These are phyloP conservation scores for Saposhnikovia divaricata DNA, from an alignment of 129 eudicot genomes.

Conservation along the genomic window DNA sequence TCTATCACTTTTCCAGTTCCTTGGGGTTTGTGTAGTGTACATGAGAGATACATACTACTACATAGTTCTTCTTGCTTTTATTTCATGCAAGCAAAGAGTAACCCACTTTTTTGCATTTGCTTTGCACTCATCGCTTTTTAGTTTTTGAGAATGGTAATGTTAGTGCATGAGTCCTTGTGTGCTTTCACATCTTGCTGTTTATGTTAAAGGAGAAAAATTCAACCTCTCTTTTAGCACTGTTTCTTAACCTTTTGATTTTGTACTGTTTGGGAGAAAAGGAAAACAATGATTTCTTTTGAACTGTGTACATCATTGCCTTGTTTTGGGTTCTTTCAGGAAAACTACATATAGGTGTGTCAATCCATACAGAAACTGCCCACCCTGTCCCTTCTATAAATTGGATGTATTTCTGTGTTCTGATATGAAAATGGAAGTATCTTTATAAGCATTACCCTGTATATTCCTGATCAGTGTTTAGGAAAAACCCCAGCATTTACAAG, in stretches of 20 bases:
- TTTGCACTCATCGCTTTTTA: conserved; percentile 14
- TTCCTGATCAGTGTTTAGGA: conserved; percentile 1
- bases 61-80: conserved; percentile 25
- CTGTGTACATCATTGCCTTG: conserved; percentile 31
- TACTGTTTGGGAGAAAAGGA: conserved; percentile 46
- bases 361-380: background rate
- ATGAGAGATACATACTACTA: conserved; percentile 22
- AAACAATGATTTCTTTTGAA: conserved; percentile 37
- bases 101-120: conserved; percentile 31
- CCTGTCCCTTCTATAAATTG: conserved; percentile 6
- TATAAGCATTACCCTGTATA: background rate
- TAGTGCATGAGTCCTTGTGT: conserved; percentile 29
- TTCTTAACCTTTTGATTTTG: conserved; percentile 25
- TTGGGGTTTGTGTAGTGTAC: conserved; percentile 58
- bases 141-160: conserved; percentile 31
- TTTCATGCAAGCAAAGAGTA: conserved; percentile 44
- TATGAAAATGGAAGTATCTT: background rate
- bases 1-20: conserved; percentile 40
- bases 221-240: conserved; percentile 19
- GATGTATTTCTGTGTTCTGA: conserved; percentile 2
- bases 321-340: conserved; percentile 38
- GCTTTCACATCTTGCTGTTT: conserved; percentile 28
- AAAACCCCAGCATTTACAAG: conserved; percentile 1
- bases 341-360: conserved; percentile 27
- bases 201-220: conserved; percentile 12